phyloP scores from a whole-genome alignment of 306 rosid species.

The Cucurbita maxima region DNA sequence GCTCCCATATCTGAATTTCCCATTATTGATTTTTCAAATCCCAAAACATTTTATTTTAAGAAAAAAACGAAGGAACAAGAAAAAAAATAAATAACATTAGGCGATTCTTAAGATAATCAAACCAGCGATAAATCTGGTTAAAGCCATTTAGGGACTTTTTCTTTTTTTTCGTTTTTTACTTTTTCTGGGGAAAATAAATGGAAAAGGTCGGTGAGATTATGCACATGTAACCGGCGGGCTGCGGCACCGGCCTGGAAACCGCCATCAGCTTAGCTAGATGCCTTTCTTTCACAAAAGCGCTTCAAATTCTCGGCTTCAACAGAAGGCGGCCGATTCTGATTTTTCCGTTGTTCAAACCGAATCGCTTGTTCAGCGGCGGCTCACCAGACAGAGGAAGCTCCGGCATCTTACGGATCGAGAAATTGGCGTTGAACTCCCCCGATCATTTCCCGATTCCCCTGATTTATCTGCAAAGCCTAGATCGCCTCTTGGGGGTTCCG shows the following conservation, averaged over 20 bases:
- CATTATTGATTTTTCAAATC: not conserved
- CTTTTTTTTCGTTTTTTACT: not conserved
- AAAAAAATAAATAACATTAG: not conserved
- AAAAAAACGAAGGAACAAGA: not conserved
- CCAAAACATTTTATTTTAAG: not conserved
- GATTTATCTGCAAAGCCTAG: slow-evolving; percentile 14
- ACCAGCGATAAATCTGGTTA: not conserved
- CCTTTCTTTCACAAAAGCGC: slow-evolving; percentile 4
- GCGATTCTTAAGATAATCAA: not conserved
- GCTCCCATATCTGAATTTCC: not conserved
- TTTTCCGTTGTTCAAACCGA: not conserved
- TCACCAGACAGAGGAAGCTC: slow-evolving; percentile 56
- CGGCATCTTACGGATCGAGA: slow-evolving; percentile 30
- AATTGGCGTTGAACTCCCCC: slow-evolving; percentile 13
- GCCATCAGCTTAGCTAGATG: not conserved
- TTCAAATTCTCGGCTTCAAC: not conserved
- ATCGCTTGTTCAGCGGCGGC: slow-evolving; percentile 26
- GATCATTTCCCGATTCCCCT: slow-evolving; percentile 36
- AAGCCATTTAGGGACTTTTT: not conserved
- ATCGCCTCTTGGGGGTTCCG: slow-evolving; percentile 10
- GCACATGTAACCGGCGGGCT: not conserved
- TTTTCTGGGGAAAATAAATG: not conserved
- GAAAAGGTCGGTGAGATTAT: not conserved
- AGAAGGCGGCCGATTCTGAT: not conserved
- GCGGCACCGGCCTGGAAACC: not conserved